Base-by-base conservation (phyloP, 208 protist species). In the Porcisia hertigi region DNA sequence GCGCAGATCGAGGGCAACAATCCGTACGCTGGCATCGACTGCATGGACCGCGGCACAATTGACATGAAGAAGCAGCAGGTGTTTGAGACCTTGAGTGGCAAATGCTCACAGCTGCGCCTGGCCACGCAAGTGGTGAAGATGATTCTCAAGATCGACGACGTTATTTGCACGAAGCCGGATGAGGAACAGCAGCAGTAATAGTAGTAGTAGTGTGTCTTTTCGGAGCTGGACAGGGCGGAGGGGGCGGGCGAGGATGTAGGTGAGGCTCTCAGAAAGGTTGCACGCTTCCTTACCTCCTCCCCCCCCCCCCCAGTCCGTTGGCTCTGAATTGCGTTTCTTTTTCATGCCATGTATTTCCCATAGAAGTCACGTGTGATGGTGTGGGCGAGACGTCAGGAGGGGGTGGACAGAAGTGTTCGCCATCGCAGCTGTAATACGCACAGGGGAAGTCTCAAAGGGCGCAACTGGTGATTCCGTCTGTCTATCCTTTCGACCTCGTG, bases 101-200 rank as follows among this genome's bases (percentile, higher is more conserved):
- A 99, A 90, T 98, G 97, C 85, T 99, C 99, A 76, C 99, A 99
- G 94, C 88, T 99, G 47, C 88, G 98, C 49, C 92, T 99, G 0
- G 99, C 99, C 12, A 99, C 99, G 59, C 99, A 99, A 87, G 98
- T 99, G 16, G 99, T 99, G 67, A 99, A 99, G 88, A 99, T 99
- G 99, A 99, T 99, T 76, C 90, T 99, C 25, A 99, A 99, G 94
- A 99, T 99, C 58, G 99, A 99, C 89, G 99, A 99, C 86, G 97
- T 99, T 52, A 99, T 99, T 60, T 82, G 95, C n/a, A 95, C 92
- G 43, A 87, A 96, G 78, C 85, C 93, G 5, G 86, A 90, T 5
- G 89, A 96, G 80, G 71, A 93, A 75, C 83, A 93, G 80, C 83
- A 94, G 81, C 70, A 87, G 72, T 73, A 80, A 45, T 2, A 43